A percentile compares a stretch with the other conserved stretches of the same genome.
phyloP scores from a whole-genome alignment of 805 yeast species.

The Wickerhamiella lipophila region DNA sequence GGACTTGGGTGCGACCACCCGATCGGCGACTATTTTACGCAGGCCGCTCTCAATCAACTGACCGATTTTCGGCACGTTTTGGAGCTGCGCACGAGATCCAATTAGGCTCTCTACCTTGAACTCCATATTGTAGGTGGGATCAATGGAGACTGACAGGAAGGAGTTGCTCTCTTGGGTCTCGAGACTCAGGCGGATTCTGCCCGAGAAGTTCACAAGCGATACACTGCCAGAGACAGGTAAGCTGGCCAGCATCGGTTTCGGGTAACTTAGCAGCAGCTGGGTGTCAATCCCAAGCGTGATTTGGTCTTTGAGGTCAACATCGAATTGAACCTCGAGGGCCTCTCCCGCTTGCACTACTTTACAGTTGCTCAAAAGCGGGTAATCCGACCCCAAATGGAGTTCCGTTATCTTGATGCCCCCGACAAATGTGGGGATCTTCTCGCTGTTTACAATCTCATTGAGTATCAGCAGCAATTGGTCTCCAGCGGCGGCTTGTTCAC shows the following conservation, averaged over 20 bases:
- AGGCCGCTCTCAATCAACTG: slow-evolving; percentile 70
- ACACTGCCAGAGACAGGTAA: slow-evolving; percentile 77
- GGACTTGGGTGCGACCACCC: slow-evolving; percentile 88
- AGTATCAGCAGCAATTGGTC: slow-evolving; percentile 76
- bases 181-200: slow-evolving; percentile 66
- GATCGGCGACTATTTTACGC: slow-evolving; percentile 78
- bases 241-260: slow-evolving; percentile 70
- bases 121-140: slow-evolving; percentile 83
- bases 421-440: slow-evolving; percentile 65
- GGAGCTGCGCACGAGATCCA: slow-evolving; percentile 84
- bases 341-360: slow-evolving; percentile 37
- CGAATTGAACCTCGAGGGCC: slow-evolving; percentile 64
- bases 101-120: slow-evolving; percentile 78
- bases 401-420: slow-evolving; percentile 72
- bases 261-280: slow-evolving; percentile 58
- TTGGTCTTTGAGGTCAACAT: slow-evolving; percentile 74
- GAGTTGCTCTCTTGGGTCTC: slow-evolving; percentile 31
- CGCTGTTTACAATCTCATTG: slow-evolving; percentile 22
- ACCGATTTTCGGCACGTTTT: slow-evolving; percentile 84
- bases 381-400: slow-evolving; percentile 86
- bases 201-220: slow-evolving; percentile 81
- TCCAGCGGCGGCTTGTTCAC: slow-evolving; percentile 76
- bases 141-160: slow-evolving; percentile 75
- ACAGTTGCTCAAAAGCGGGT: slow-evolving; percentile 90
- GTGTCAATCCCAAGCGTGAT: slow-evolving; percentile 73